Base-by-base conservation (phyloP, 2,329 filamentous ascomycete species). In the Ophiocordyceps polyrhachis-furcata region DNA sequence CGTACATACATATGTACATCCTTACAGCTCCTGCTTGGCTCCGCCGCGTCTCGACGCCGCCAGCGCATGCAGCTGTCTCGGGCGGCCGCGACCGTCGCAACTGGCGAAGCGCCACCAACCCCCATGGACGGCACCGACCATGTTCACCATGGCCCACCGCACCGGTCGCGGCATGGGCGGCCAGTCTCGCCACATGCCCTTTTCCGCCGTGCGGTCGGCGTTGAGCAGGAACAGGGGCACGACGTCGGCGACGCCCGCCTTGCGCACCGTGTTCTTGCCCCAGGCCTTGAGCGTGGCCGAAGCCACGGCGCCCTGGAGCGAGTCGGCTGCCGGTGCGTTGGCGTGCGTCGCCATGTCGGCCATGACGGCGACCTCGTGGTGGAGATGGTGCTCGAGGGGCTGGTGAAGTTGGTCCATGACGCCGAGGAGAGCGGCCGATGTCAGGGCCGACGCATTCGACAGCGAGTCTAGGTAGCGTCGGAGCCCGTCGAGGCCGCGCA, bases 201-300 rank as follows among this genome's bases (percentile, higher is more conserved):
- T 70, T 58, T 81, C 78, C 14, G 62, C 66, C 3, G 69, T 75
- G 40, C 64, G 58, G 55, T 81, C 78, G 20, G 79, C 59, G 53
- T 81, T 81, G 50, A 79, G 57, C 46, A 81, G 55, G 61, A 81
- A 79, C 52, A 81, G 79, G 1, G 76, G 75, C 15, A 81, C 69
- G 0, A 76, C 75, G 47, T 79, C 74, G 17, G 68, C 62, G 35
- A 68, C 64, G 25, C 73, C 73, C 0, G 73, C 74, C 59, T 77
- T 77, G 42, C 65, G 71, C n/a, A 79, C 70, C 2, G 74, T 78
- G 55, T 65, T 70, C 64, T 78, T 77, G 47, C 74, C 74, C 74
- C 74, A 79, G 2, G 63, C 57, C 62, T 74, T 74, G 62, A 79
- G 78, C 2, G 68, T 66, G 7, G 63, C 54, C 3, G 62, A 55